Evolutionary conservation across 805 yeast genomes (phyloP).

Genomic region (Kodamaea lidongshanica): DNA sequence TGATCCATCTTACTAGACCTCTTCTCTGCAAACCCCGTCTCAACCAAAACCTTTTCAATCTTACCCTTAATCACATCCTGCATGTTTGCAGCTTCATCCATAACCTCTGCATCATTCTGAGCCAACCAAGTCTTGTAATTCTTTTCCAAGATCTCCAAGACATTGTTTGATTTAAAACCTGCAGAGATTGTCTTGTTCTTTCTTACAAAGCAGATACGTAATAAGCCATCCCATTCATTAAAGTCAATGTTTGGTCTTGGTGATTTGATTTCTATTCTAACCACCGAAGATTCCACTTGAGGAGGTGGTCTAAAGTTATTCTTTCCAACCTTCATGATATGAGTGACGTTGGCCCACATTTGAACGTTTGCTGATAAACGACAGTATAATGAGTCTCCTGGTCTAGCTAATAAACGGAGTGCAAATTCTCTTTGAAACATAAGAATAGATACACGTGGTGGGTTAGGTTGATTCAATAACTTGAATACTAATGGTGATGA

Average conservation of each 20-base stretch:
- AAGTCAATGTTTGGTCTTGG: constrained; percentile 95
- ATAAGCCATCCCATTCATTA: constrained; percentile 94
- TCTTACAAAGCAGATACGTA: constrained; percentile 86
- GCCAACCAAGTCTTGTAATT: constrained; percentile 78
- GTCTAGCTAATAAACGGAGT: constrained; percentile 83
- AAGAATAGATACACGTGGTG: constrained; percentile 90
- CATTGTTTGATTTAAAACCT: constrained; percentile 79
- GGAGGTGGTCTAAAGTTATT: constrained; percentile 98
- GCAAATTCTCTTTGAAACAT: constrained; percentile 99
- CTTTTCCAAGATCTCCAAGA: constrained; percentile 74
- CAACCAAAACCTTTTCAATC: constrained; percentile 65
- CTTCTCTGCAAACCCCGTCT: constrained; percentile 75
- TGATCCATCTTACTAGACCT: constrained; percentile 95
- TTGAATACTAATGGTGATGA: constrained; percentile 95
- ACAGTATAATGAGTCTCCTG: constrained; percentile 93
- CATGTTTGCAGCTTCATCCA: constrained; percentile 38
- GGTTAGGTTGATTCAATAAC: constrained; percentile 80
- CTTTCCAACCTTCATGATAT: constrained; percentile 96
- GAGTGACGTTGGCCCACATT: constrained; percentile 99
- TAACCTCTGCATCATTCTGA: constrained; percentile 41
- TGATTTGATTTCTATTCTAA: constrained; percentile 80
- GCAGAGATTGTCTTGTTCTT: constrained; percentile 91
- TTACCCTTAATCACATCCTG: constrained; percentile 54
- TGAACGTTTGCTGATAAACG: constrained; percentile 94
- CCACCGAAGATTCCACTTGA: constrained; percentile 95